A percentile compares a stretch with the other conserved stretches of the same genome.
These are phyloP conservation scores for Trichoderma sp. DNA, from an alignment of 2,329 filamentous ascomycete species.

Conservation along the genomic window DNA sequence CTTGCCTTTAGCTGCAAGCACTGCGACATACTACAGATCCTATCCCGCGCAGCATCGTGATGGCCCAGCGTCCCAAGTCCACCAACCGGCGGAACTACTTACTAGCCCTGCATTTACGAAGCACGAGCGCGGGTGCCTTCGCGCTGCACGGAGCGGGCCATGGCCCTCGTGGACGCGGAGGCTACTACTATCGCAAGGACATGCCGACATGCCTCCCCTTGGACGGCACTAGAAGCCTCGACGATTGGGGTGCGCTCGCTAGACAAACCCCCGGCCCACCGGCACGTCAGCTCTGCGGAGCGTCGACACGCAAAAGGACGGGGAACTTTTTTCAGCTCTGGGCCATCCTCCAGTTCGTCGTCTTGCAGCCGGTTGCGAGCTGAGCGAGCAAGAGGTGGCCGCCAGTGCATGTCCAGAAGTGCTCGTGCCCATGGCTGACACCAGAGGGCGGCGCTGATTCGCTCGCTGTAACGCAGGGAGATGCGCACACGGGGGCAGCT, in stretches of 20 bases:
- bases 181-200: background rate
- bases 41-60: conserved; percentile 1
- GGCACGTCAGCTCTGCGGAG: conserved; percentile 25
- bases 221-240: conserved; percentile 1
- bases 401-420: conserved; percentile 14
- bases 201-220: background rate
- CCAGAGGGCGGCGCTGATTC: conserved; percentile 12
- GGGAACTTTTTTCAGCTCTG: conserved; percentile 27
- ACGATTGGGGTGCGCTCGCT: conserved; percentile 21
- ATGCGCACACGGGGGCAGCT: background rate
- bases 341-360: conserved; percentile 15
- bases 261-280: conserved; percentile 25
- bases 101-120: conserved; percentile 8
- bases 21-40: background rate
- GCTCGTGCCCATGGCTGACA: conserved; percentile 10
- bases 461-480: conserved; percentile 10
- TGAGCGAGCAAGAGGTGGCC: conserved; percentile 10
- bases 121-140: conserved; percentile 17
- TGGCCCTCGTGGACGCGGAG: conserved; percentile 27
- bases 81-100: conserved; percentile 7
- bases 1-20: no score
- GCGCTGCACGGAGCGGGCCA: conserved; percentile 26
- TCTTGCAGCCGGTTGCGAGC: conserved; percentile 14
- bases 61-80: background rate
- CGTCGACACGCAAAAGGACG: conserved; percentile 4